Evolutionary conservation across 164 flowering plant species (phyloP).

Genomic region (Vitis cinerea): DNA sequence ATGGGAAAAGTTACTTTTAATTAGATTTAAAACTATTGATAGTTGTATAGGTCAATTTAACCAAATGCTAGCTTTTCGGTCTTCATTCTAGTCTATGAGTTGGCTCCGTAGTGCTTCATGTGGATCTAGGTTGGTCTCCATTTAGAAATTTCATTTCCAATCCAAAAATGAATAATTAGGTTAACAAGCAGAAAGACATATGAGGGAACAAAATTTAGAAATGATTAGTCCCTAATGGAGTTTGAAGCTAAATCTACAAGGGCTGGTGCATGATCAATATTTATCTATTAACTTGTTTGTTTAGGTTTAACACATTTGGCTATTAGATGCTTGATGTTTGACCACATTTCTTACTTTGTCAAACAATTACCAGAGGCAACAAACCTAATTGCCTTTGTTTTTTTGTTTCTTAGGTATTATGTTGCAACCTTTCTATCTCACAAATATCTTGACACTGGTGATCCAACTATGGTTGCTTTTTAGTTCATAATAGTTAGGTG

Average conservation of each 20-base stretch:
- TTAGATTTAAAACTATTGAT: no score
- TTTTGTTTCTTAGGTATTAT: constrained; percentile 67
- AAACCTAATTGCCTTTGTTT: constrained; percentile 4
- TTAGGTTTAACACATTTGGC: not conserved
- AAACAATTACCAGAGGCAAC: not conserved
- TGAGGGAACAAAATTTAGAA: no score
- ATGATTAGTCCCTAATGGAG: constrained; percentile 41
- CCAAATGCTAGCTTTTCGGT: no score
- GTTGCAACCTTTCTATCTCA: constrained; percentile 68
- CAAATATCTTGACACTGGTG: constrained; percentile 66
- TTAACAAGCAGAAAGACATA: no score
- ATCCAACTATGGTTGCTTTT: constrained; percentile 35
- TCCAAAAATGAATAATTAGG: no score
- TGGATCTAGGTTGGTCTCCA: no score
- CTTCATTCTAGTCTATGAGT: no score
- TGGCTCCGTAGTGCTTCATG: no score
- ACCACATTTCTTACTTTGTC: not conserved
- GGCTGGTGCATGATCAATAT: constrained; percentile 87
- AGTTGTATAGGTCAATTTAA: no score
- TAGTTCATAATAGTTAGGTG: not conserved
- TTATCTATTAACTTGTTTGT: not conserved
- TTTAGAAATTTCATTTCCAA: no score
- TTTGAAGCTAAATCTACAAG: constrained; percentile 89
- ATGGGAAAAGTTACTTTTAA: no score
- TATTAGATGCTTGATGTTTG: not conserved